These are phyloP conservation scores for Mitragyna speciosa DNA, from an alignment of 257 asterid species.

Conservation along the genomic window DNA sequence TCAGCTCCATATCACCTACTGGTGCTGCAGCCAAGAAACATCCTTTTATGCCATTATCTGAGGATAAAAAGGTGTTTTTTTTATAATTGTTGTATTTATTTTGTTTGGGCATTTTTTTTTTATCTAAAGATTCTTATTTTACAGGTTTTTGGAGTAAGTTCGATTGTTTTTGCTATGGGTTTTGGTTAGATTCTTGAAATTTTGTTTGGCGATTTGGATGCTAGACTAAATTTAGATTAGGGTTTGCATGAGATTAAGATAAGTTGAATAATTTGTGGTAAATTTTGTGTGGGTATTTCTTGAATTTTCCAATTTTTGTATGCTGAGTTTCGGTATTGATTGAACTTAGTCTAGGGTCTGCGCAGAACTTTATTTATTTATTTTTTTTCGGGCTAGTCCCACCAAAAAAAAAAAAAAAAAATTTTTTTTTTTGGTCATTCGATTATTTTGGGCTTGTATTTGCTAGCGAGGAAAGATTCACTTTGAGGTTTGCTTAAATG, in stretches of 20 bases:
- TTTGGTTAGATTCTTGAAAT: background rate
- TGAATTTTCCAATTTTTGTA: background rate
- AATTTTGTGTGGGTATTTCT: background rate
- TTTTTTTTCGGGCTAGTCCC: too few species aligned
- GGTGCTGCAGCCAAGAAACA: conserved; percentile 61
- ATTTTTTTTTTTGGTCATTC: too few species aligned
- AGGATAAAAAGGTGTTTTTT: conserved; percentile 71
- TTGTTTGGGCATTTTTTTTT: background rate
- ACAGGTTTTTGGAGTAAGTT: conserved; percentile 2
- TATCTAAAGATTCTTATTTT: background rate
- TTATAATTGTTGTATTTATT: background rate
- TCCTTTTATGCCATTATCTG: conserved; percentile 53
- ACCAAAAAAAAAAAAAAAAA: too few species aligned
- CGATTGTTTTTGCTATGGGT: conserved; percentile 1
- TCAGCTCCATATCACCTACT: conserved; percentile 69
- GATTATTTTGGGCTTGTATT: background rate
- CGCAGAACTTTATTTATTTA: background rate
- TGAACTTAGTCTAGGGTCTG: background rate
- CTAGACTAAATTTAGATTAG: conserved; percentile 3
- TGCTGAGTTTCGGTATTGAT: background rate
- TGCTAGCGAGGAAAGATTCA: background rate
- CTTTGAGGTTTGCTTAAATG: background rate
- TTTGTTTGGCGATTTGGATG: background rate
- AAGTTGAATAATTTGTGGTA: background rate
- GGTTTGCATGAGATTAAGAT: background rate